phyloP scores from a whole-genome alignment of 2,329 filamentous ascomycete genomes.

The Claviceps pusilla region DNA sequence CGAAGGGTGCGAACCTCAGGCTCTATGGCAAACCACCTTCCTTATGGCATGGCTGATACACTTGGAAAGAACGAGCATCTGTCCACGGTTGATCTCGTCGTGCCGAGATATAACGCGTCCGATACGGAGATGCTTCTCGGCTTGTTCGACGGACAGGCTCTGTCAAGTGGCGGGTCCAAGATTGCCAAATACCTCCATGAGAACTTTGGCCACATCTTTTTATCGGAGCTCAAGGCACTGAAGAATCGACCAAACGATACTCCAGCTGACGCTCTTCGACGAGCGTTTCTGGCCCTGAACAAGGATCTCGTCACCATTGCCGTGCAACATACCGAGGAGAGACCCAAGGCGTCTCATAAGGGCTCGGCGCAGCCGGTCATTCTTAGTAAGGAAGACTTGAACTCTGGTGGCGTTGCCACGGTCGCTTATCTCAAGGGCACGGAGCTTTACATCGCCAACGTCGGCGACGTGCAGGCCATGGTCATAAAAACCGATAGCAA shows the following conservation, averaged over 20 bases:
- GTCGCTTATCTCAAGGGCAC: constrained; percentile 80
- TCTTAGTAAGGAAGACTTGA: constrained; percentile 76
- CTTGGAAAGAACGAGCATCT: constrained; percentile 86
- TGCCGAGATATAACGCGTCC: constrained; percentile 77
- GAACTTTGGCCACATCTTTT: constrained; percentile 78
- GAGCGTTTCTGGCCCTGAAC: constrained; percentile 79
- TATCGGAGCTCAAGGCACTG: constrained; percentile 62
- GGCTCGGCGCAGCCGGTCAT: constrained; percentile 58
- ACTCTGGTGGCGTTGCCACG: constrained; percentile 81
- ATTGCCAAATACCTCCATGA: constrained; percentile 95
- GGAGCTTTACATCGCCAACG: constrained; percentile 86
- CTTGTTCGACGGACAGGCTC: constrained; percentile 89
- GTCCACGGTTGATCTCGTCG: constrained; percentile 88
- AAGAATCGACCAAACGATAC: constrained; percentile 55
- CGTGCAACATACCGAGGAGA: constrained; percentile 64
- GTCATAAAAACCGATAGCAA: constrained; percentile 79
- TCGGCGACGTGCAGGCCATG: constrained; percentile 91
- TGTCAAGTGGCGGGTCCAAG: constrained; percentile 80
- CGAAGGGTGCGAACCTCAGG: constrained; percentile 91
- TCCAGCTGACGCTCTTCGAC: constrained; percentile 66
- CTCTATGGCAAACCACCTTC: constrained; percentile 77
- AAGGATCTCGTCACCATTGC: constrained; percentile 84
- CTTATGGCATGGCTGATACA: constrained; percentile 95
- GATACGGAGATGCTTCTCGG: constrained; percentile 83
- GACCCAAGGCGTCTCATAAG: constrained; percentile 50